Evolutionary conservation across 129 eudicot genomes (phyloP), one percentile per base, ranked within the genome.

Genomic region (Mikania micrantha): DNA sequence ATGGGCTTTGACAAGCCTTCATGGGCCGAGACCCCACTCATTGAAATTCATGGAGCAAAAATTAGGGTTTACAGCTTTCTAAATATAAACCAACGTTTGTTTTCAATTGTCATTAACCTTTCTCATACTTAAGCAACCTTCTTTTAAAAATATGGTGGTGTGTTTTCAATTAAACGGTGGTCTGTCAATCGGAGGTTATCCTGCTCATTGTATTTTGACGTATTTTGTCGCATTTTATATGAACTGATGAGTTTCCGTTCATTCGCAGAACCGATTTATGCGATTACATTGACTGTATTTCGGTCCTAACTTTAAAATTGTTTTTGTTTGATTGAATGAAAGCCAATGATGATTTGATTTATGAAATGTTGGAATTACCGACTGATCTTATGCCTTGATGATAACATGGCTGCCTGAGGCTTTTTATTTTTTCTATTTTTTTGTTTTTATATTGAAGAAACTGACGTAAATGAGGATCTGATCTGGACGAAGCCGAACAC

Each of bases 241-340:
- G 87, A 68, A 79, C 64, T 67, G 75, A 72, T 80, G 17, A 1
- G 13, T 42, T 39, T 59, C 80, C 67, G 74, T 89, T 83, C 77
- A 48, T 83, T 72, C 87, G 86, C 77, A 74, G 94, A 74, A 94
- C 96, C 90, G 90, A 28, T 83, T 86, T 72, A 7, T 86, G 90
- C 81, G 84, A 86, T 84, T 86, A 89, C 90, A 86, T 80, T 7
- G 10, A 24, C 3, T 5, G 3, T 53, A 24, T 19, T 53, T 11
- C 4, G n/a, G 13, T 24, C 10, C 1, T 4, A 22, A 2, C 0
- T 52, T 21, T 0, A 21, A 2, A 21, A 9, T 7, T 52, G 31
- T 22, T 52, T 47, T 54, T 25, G 36, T 54, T 54, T 25, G 7
- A 54, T 1, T 54, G 19, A 25, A 12, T 5, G 61, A 12, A 54